Conservation (phyloP, 169 alveolate genomes). For the Cryptosporidium parvum region DNA sequence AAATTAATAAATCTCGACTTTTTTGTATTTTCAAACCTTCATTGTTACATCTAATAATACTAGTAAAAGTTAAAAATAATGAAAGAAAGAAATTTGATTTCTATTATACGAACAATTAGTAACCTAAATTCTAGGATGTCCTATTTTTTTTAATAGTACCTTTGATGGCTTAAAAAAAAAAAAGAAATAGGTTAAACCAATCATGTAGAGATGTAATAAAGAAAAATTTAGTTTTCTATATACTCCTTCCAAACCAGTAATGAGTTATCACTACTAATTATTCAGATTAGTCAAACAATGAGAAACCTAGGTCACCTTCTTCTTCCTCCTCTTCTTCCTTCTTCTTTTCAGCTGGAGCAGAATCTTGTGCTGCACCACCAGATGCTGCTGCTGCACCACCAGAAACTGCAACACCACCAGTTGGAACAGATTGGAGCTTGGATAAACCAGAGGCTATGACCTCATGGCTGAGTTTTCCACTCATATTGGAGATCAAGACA, state of each 20-base stretch:
- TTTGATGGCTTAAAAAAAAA: background rate
- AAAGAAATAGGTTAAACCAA: constrained; percentile 35
- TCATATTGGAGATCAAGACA: constrained; percentile 73
- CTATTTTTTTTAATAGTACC: constrained; percentile 18
- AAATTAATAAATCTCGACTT: background rate
- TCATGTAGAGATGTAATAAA: background rate
- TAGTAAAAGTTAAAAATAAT: background rate
- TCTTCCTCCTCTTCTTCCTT: constrained; percentile 78
- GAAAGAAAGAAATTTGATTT: background rate
- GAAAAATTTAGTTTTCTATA: constrained; percentile 14
- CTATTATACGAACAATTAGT: constrained; percentile 33
- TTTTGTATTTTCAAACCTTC: background rate
- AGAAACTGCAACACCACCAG: constrained; percentile 68
- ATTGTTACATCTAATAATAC: background rate
- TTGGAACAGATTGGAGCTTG: constrained; percentile 76
- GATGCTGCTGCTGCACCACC: constrained; percentile 68
- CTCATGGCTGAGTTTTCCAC: constrained; percentile 81
- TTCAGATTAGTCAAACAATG: constrained; percentile 70
- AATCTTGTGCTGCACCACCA: constrained; percentile 48
- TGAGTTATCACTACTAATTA: background rate
- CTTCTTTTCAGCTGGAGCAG: constrained; percentile 54
- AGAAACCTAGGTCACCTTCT: constrained; percentile 77
- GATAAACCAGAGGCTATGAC: constrained; percentile 77
- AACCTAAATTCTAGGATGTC: constrained; percentile 24
- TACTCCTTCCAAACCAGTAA: constrained; percentile 12